Evolutionary conservation across 768 basidiomycete genomes (phyloP), one percentile per base, ranked within the genome.

Genomic region (Lactarius deliciosus): DNA sequence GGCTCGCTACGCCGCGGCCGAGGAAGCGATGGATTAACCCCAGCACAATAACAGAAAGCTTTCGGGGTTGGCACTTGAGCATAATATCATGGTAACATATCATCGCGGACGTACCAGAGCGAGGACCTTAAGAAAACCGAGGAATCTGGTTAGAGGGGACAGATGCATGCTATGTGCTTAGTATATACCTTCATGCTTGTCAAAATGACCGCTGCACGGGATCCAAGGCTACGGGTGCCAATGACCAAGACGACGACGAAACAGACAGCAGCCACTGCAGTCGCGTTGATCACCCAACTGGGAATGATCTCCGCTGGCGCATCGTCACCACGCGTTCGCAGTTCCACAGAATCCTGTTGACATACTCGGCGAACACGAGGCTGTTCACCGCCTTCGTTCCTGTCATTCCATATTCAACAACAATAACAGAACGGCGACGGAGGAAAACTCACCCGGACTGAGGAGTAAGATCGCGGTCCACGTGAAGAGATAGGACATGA

Each of bases 301-400:
- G 63, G 63, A 1, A 64, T 64, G 16, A 64, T 45, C 30, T 64
- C 56, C 9, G 41, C 25, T 16, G 63, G 63, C 30, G 57, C 32
- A 3, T 64, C 56, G 20, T 64, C 63, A 4, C 63, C 63, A 18
- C 63, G 63, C 34, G 56, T 64, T 64, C 32, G 43, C 57, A n/a
- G 15, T 58, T 58, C 63, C 63, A 64, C 5, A 64, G 10, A 8
- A 57, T 34, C 43, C 63, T 57, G 43, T 64, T 34, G 6, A 64
- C 10, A 20, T 57, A 64, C 18, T 64, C 63, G 9, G 63, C 63
- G 28, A 64, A 57, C 13, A 64, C 63, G n/a, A 64, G 56, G 34
- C 63, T 64, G 40, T 45, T 64, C 43, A 64, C 63, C 16, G 63
- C 63, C 63, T 57, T 64, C 15, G 63, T 64, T 28, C 63, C 56